These are phyloP conservation scores for Abelmoschus esculentus DNA, from an alignment of 345 rosid species.

Conservation along the genomic window DNA sequence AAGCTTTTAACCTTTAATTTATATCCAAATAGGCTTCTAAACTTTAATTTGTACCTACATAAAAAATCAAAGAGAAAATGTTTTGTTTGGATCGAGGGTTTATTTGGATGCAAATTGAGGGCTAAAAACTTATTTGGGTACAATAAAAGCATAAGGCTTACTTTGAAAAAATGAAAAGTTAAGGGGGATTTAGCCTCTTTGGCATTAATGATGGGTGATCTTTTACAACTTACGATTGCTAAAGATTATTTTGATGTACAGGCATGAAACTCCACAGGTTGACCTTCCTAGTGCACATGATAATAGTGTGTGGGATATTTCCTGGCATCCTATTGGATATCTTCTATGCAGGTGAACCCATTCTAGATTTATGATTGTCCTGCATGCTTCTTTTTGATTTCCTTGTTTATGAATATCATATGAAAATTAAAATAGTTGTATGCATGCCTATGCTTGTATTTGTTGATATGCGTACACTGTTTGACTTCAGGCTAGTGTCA, in stretches of 20 bases:
- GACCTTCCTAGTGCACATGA: constrained; percentile 85
- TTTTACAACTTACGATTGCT: constrained; percentile 12
- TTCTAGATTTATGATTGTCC: neutral
- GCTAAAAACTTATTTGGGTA: neutral
- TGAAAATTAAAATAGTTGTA: neutral
- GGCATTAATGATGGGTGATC: constrained; percentile 9
- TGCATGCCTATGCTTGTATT: neutral
- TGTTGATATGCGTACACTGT: neutral
- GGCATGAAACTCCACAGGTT: constrained; percentile 94
- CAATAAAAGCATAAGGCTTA: neutral
- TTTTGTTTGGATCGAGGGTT: neutral
- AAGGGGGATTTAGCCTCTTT: neutral
- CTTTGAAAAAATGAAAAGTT: neutral
- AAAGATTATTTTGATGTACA: constrained; percentile 26
- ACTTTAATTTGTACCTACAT: neutral
- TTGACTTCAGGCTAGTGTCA: neutral
- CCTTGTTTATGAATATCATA: neutral
- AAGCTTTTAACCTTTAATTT: neutral
- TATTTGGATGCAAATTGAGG: neutral
- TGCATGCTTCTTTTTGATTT: constrained; percentile 2
- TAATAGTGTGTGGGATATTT: constrained; percentile 90
- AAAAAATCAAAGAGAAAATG: neutral
- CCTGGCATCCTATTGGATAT: constrained; percentile 99
- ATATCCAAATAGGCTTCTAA: neutral
- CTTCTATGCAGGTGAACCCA: constrained; percentile 82